These are phyloP conservation scores for Daldinia loculata DNA, from an alignment of 495 filamentous ascomycete genomes.

Conservation along the genomic window DNA sequence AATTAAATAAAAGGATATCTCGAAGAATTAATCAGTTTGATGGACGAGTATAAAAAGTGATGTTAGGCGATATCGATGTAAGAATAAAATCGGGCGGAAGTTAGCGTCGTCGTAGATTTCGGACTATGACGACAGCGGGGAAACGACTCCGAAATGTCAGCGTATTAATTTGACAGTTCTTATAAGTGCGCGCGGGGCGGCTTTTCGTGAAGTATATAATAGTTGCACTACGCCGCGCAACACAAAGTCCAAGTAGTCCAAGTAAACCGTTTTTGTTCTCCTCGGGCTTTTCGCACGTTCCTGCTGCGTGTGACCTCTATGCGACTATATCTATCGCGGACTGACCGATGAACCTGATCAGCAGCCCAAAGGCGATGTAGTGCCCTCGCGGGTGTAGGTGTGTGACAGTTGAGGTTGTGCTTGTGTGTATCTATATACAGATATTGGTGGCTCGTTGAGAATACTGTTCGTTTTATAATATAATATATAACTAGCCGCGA, in stretches of 20 bases:
- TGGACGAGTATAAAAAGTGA: conserved; percentile 9
- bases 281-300: conserved; percentile 11
- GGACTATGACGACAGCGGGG: conserved; percentile 34
- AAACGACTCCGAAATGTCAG: conserved; percentile 18
- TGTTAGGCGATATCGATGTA: conserved; percentile 6
- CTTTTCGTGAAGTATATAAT: conserved; percentile 27
- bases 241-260: conserved; percentile 3
- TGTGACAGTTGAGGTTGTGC: background rate
- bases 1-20: background rate
- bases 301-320: conserved; percentile 33
- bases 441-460: background rate
- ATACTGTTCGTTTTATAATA: background rate
- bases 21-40: background rate
- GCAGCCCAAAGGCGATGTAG: conserved; percentile 12
- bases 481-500: background rate
- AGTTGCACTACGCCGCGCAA: conserved; percentile 13
- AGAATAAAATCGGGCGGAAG: conserved; percentile 3
- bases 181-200: conserved; percentile 19
- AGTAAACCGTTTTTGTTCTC: conserved; percentile 10
- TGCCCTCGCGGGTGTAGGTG: background rate
- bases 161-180: conserved; percentile 21
- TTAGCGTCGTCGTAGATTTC: conserved; percentile 15
- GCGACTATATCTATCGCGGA: conserved; percentile 24
- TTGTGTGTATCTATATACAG: conserved; percentile 4
- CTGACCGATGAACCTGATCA: conserved; percentile 29